Conservation (phyloP, 306 rosid species). For the Castanea crenata region DNA sequence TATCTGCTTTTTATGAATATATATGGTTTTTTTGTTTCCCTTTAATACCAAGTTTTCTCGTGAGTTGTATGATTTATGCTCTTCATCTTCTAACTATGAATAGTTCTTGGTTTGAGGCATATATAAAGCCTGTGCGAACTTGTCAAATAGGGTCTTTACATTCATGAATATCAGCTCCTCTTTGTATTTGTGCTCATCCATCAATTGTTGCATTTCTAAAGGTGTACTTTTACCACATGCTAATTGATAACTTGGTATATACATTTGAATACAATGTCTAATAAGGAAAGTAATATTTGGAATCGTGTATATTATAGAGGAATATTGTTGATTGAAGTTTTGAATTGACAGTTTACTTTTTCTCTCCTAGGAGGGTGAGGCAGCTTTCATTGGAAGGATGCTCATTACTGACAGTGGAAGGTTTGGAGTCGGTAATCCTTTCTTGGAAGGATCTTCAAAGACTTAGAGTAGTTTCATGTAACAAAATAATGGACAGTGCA, state of each 20-base stretch:
- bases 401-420: slow-evolving; percentile 71
- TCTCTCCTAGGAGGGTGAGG: slow-evolving; percentile 64
- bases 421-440: slow-evolving; percentile 66
- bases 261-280: neutral
- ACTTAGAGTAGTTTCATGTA: slow-evolving; percentile 73
- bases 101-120: neutral
- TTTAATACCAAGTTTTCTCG: no score
- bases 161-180: neutral
- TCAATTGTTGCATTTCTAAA: neutral
- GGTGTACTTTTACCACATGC: neutral
- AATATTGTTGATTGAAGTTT: neutral
- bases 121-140: neutral
- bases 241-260: neutral
- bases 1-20: neutral
- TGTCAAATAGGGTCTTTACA: neutral
- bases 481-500: slow-evolving; percentile 63
- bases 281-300: neutral
- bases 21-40: no score
- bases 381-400: slow-evolving; percentile 75
- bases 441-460: slow-evolving; percentile 71
- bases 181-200: neutral
- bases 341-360: neutral
- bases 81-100: neutral
- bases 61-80: no score
- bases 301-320: neutral